These are phyloP conservation scores for Pilaira anomala DNA, from an alignment of 192 early-diverging fungal species.

Conservation along the genomic window DNA sequence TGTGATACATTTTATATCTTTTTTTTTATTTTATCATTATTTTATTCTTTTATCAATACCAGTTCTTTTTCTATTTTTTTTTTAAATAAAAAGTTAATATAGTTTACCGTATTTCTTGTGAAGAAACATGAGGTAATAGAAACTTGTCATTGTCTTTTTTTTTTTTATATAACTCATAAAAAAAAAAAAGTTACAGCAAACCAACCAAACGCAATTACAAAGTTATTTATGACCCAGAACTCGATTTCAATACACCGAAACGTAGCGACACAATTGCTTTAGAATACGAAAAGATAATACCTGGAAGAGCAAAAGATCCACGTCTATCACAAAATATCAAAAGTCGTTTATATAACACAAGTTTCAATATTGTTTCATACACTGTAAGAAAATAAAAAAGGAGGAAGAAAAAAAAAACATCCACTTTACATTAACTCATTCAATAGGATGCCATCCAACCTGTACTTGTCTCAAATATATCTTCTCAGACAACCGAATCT, in stretches of 20 bases:
- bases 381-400: background rate
- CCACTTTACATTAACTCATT: background rate
- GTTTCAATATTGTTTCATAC: background rate
- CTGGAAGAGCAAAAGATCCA: constrained; percentile 4
- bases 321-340: background rate
- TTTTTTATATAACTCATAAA: background rate
- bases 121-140: background rate
- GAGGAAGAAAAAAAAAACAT: background rate
- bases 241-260: constrained; percentile 10
- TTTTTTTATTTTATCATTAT: background rate
- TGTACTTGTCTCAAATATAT: constrained; percentile 34
- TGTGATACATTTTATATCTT: background rate
- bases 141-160: background rate
- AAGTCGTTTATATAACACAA: background rate
- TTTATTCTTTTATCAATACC: background rate
- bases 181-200: background rate
- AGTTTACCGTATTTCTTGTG: too few species aligned
- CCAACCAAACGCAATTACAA: constrained; percentile 4
- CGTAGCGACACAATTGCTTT: background rate
- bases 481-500: constrained; percentile 31
- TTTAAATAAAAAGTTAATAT: background rate
- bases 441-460: constrained; percentile 1
- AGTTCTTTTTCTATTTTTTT: background rate
- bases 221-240: constrained; percentile 17
- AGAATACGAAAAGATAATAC: background rate